phyloP scores from a whole-genome alignment of 768 basidiomycete species.

The Termitomyces sp. region DNA sequence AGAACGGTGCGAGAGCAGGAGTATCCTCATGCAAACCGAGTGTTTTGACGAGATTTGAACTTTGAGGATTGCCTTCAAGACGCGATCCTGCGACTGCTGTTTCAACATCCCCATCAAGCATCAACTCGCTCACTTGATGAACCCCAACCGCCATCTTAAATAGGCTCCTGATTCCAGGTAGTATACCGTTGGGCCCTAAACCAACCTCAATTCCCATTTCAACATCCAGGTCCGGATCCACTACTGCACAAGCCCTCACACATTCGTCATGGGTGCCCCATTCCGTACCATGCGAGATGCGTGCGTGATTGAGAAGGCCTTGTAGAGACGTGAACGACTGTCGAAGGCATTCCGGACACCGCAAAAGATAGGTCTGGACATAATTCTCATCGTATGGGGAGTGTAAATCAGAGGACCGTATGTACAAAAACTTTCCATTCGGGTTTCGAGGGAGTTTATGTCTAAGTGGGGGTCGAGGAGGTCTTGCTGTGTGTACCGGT shows the following conservation, averaged over 20 bases:
- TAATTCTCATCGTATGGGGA: conserved; percentile 17
- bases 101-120: background rate
- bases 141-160: conserved; percentile 44
- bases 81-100: background rate
- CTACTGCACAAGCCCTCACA: conserved; percentile 42
- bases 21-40: conserved; percentile 47
- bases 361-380: conserved; percentile 31
- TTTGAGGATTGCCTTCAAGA: conserved; percentile 5
- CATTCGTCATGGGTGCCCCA: conserved; percentile 57
- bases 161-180: conserved; percentile 43
- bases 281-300: conserved; percentile 41
- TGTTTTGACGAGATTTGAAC: conserved; percentile 30
- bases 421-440: conserved; percentile 33
- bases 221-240: conserved; percentile 34
- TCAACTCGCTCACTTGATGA: conserved; percentile 2
- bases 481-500: conserved; percentile 14
- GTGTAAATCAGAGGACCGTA: conserved; percentile 24
- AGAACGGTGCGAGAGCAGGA: conserved; percentile 42
- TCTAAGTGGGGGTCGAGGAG: conserved; percentile 21
- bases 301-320: conserved; percentile 50
- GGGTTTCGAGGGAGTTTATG: conserved; percentile 15
- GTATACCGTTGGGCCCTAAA: conserved; percentile 32
- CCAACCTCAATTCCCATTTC: conserved; percentile 40
- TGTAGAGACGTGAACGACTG: conserved; percentile 45
- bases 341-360: conserved; percentile 41